Evolutionary conservation across 2,329 filamentous ascomycete species (phyloP).

Genomic region (Cercospora citrullina): DNA sequence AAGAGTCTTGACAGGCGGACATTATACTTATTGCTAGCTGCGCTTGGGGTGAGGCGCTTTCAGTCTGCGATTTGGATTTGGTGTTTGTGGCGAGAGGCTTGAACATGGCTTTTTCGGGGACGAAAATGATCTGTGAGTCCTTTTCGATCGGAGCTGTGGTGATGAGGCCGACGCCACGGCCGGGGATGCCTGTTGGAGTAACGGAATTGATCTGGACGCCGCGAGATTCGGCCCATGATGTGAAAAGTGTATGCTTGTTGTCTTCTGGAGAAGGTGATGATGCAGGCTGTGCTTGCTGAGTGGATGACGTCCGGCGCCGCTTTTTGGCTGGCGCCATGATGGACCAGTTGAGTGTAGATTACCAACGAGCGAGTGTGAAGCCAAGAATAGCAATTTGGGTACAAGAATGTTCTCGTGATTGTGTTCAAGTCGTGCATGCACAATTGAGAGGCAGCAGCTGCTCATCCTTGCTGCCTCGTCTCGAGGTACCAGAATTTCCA

Average conservation of each 20-base stretch:
- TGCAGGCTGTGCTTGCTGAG: not conserved
- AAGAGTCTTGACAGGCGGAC: conserved; percentile 17
- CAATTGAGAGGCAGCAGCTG: not conserved
- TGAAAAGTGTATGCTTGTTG: conserved; percentile 56
- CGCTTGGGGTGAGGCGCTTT: conserved; percentile 54
- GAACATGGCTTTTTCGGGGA: conserved; percentile 65
- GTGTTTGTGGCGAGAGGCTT: conserved; percentile 48
- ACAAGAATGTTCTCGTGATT: not conserved
- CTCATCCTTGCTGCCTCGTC: conserved; percentile 7
- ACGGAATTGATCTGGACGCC: conserved; percentile 70
- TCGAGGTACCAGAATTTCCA: conserved; percentile 14
- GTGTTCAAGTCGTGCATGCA: not conserved
- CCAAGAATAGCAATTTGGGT: not conserved
- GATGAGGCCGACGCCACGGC: conserved; percentile 75
- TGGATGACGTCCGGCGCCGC: conserved; percentile 9
- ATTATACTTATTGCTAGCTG: conserved; percentile 59
- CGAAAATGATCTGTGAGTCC: conserved; percentile 62
- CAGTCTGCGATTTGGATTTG: conserved; percentile 4
- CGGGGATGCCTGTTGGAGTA: conserved; percentile 64
- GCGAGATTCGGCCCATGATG: conserved; percentile 65
- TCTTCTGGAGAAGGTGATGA: not conserved
- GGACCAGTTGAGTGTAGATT: not conserved
- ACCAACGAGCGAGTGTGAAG: not conserved
- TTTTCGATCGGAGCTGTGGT: conserved; percentile 65
- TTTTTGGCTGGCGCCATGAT: conserved; percentile 15